phyloP scores from a whole-genome alignment of 768 basidiomycete genomes.

The Lactarius evosmus region DNA sequence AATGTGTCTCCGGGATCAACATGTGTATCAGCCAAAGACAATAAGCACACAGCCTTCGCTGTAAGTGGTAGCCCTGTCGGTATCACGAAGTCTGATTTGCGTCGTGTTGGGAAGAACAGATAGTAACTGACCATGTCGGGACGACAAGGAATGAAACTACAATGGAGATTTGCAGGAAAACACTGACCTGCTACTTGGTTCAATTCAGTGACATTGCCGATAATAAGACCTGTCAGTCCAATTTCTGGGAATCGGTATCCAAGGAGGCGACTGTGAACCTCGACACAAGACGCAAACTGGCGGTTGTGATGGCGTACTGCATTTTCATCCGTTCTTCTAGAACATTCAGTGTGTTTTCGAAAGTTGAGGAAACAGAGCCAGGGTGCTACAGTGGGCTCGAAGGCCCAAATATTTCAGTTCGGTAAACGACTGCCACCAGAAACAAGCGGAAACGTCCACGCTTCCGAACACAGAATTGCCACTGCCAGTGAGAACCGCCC shows the following conservation, averaged over 20 bases:
- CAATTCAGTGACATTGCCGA: neutral
- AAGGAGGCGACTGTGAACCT: neutral
- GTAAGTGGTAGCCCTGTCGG: neutral
- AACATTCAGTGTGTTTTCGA: neutral
- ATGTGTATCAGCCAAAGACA: neutral
- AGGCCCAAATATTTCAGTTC: too few species aligned
- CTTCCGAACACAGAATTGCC: neutral
- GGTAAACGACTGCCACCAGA: neutral
- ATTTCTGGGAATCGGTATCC: neutral
- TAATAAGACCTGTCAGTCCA: neutral
- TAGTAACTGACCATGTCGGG: neutral
- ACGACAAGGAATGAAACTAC: neutral
- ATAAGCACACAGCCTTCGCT: neutral
- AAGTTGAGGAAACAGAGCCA: neutral
- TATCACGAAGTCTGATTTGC: neutral
- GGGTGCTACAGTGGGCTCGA: too few species aligned
- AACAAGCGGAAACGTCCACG: too few species aligned
- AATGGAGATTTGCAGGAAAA: neutral
- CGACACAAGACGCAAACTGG: neutral
- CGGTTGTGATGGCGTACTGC: neutral
- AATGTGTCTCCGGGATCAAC: neutral
- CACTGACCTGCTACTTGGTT: neutral
- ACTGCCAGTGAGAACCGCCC: neutral
- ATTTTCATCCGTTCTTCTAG: neutral
- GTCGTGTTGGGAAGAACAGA: neutral